phyloP scores from a whole-genome alignment of 352 stramenopile genomes.

The Salisapilia sapeloensis region DNA sequence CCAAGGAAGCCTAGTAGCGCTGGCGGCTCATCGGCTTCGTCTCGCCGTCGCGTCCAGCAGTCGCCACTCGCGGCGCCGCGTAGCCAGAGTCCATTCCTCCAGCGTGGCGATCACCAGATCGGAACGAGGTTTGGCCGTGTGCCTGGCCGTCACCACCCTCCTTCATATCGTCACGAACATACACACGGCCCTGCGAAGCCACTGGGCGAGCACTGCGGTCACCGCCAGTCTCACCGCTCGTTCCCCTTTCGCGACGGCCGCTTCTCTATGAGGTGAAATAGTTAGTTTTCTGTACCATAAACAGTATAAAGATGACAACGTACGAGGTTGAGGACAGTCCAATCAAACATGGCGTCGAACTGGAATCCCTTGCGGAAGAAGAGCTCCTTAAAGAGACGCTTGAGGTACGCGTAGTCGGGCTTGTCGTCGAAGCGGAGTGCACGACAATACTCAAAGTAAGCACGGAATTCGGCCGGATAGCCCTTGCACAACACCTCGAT shows the following conservation, averaged over 20 bases:
- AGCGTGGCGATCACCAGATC: constrained; percentile 26
- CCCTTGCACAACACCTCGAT: constrained; percentile 88
- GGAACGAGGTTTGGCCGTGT: constrained; percentile 27
- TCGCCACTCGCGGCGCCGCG: constrained; percentile 39
- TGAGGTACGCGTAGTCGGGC: constrained; percentile 81
- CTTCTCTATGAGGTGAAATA: constrained; percentile 14
- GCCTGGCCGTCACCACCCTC: constrained; percentile 26
- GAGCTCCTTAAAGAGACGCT: constrained; percentile 96
- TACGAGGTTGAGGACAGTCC: constrained; percentile 89
- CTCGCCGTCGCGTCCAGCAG: constrained; percentile 33
- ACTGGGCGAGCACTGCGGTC: constrained; percentile 22
- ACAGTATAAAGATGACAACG: constrained; percentile 3
- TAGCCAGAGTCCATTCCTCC: constrained; percentile 35
- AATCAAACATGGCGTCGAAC: constrained; percentile 99
- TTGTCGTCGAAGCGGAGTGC: constrained; percentile 79
- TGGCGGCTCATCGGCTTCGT: constrained; percentile 59
- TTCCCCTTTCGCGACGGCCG: constrained; percentile 39
- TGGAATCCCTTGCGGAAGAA: constrained; percentile 98
- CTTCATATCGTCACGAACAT: constrained; percentile 51
- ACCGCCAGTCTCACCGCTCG: constrained; percentile 31
- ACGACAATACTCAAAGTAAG: constrained; percentile 92
- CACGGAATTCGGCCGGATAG: constrained; percentile 92
- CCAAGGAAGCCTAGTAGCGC: constrained; percentile 34
- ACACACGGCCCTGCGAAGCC: constrained; percentile 38
- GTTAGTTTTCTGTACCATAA: not conserved